These are phyloP conservation scores for Gossypium thurberi DNA, from an alignment of 345 rosid species.

Conservation along the genomic window DNA sequence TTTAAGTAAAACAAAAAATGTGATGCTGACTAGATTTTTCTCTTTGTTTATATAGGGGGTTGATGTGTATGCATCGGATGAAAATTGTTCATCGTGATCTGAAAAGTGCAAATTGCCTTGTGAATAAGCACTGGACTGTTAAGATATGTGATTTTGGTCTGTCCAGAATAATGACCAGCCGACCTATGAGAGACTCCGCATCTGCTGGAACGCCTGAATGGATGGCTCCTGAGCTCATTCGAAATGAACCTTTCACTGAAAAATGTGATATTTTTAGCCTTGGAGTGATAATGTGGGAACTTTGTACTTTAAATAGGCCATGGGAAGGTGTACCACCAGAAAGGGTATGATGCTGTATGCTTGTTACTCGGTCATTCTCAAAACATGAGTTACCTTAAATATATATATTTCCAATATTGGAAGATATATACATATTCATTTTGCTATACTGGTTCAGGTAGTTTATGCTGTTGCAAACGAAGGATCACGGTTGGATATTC, in stretches of 20 bases:
- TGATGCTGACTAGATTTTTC: conserved; percentile 19
- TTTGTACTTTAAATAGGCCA: conserved; percentile 79
- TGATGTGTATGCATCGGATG: conserved; percentile 99
- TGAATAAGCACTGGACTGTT: conserved; percentile 72
- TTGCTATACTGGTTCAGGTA: conserved; percentile 44
- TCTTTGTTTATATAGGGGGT: conserved; percentile 48
- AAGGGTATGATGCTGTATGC: conserved; percentile 53
- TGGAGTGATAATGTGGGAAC: conserved; percentile 99
- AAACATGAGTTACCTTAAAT: neutral
- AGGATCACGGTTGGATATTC: conserved; percentile 81
- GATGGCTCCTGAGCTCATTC: conserved; percentile 95
- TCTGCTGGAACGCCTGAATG: conserved; percentile 99
- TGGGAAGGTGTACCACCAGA: conserved; percentile 97
- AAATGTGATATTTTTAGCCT: conserved; percentile 98
- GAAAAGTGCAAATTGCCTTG: conserved; percentile 52
- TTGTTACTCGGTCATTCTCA: neutral
- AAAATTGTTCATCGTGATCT: conserved; percentile 91
- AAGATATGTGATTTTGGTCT: conserved; percentile 98
- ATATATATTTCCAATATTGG: neutral
- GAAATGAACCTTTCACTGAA: conserved; percentile 70
- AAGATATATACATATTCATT: neutral
- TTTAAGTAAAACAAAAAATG: conserved; percentile 28
- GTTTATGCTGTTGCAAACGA: conserved; percentile 85
- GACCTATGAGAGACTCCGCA: conserved; percentile 64
- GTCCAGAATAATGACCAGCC: conserved; percentile 70